Evolutionary conservation across 768 basidiomycete genomes (phyloP), one percentile per base, ranked within the genome.

Genomic region (Mycena filopes): DNA sequence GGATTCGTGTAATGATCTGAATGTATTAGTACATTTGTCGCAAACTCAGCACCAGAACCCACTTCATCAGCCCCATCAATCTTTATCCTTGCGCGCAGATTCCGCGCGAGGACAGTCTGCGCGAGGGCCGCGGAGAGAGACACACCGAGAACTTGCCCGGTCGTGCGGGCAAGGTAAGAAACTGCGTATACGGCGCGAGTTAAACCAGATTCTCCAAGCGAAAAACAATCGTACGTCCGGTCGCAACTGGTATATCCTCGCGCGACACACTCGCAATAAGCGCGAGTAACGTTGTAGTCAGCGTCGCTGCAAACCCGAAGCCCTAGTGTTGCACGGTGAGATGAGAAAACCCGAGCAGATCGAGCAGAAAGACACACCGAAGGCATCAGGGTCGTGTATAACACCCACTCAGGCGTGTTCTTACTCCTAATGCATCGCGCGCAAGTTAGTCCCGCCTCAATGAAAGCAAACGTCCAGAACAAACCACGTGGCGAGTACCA

Each of bases 141-240:
- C 36, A 93, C 92, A 33, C 92, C 92, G 53, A 92, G 81, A 40
- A 93, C 91, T 74, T 93, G 91, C 1, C 91, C 91, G 13, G 87
- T 86, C 3, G 89, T 91, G 43, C 90, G 80, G 80, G 90, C 91
- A 31, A 92, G 80, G 73, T 92, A 92, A 10, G 87, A 87, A 72
- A 91, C 89, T 90, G 70, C 10, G 26, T 4, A 29, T 38, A 51
- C 4, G 48, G 31, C 6, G 21, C 4, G 40, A 16, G n/a, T 50
- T 16, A 23, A 16, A 53, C 3, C 1, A 9, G 33, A 11, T 6
- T 23, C 21, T 18, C 18, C 3, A 3, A 42, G 20, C 12, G 26
- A 13, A 60, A 80, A 16, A n/a, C n/a, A n/a, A n/a, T n/a, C 89
- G 74, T 72, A 89, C 89, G 84, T 67, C 89, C 89, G 20, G 89